A percentile compares a stretch with the other conserved stretches of the same genome.
These are phyloP conservation scores for Trichothecium sympodiale DNA, from an alignment of 2,329 filamentous ascomycete genomes.

Conservation along the genomic window DNA sequence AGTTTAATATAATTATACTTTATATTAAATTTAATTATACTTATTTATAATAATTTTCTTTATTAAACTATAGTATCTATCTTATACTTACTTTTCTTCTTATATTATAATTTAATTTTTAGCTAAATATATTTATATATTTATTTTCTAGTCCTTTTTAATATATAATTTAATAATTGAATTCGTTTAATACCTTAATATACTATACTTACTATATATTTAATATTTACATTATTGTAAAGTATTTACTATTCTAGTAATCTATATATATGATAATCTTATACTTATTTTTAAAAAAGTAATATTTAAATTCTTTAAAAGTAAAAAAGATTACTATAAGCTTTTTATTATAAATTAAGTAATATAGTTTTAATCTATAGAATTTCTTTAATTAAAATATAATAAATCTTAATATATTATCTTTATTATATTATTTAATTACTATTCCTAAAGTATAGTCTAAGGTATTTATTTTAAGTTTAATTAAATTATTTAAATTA, in stretches of 20 bases:
- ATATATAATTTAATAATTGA: conserved; percentile 10
- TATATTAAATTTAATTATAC: too few relatives aligned
- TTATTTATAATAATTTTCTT: not conserved
- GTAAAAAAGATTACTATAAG: not conserved
- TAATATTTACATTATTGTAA: conserved; percentile 9
- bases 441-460: conserved; percentile 1
- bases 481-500: conserved; percentile 1
- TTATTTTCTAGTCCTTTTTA: conserved; percentile 7
- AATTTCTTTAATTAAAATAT: conserved; percentile 3
- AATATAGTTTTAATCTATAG: conserved; percentile 1
- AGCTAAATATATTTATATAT: conserved; percentile 5
- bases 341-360: conserved; percentile 2
- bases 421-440: conserved; percentile 1
- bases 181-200: conserved; percentile 8
- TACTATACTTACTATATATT: too few relatives aligned
- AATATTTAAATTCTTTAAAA: not conserved
- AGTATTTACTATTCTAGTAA: conserved; percentile 13
- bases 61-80: conserved; percentile 5
- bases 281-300: not conserved
- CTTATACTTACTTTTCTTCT: conserved; percentile 4
- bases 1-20: too few relatives aligned
- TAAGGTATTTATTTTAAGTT: conserved; percentile 7
- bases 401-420: not conserved
- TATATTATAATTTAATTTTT: conserved; percentile 4
- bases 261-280: conserved; percentile 3